Conservation (phyloP, 352 stramenopile genomes). For the Phytopythium ostracodes region DNA sequence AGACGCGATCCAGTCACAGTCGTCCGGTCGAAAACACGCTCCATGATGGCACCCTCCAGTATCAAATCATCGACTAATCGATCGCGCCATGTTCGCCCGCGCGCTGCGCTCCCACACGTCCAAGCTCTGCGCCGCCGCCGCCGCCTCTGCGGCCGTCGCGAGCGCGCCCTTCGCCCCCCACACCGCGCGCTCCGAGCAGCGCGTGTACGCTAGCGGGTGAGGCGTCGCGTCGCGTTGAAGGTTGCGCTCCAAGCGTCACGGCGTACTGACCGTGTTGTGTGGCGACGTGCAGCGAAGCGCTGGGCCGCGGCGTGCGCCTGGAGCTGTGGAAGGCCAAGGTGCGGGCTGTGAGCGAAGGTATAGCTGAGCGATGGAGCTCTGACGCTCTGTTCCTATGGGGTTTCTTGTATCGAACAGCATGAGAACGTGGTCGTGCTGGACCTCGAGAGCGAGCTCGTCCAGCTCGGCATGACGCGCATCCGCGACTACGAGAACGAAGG, state of each 20-base stretch:
- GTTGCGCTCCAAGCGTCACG: no score
- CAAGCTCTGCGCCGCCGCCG: constrained; percentile 28
- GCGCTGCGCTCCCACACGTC: constrained; percentile 22
- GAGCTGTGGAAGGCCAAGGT: constrained; percentile 88
- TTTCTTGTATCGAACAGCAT: constrained; percentile 31
- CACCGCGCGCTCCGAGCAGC: constrained; percentile 38
- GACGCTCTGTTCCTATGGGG: no score
- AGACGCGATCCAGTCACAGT: not conserved
- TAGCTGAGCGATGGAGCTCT: not conserved
- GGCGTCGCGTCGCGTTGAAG: not conserved
- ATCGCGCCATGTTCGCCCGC: constrained; percentile 36
- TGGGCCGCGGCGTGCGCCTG: constrained; percentile 73
- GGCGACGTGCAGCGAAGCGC: constrained; percentile 45
- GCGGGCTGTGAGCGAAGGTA: not conserved
- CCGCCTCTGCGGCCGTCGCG: constrained; percentile 10
- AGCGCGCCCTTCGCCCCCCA: constrained; percentile 30
- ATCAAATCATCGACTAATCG: not conserved
- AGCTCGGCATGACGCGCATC: constrained; percentile 77
- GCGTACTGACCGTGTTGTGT: constrained; percentile 1
- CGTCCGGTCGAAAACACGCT: not conserved
- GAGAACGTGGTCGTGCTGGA: constrained; percentile 85
- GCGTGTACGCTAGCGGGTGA: constrained; percentile 70
- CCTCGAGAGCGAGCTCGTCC: constrained; percentile 81
- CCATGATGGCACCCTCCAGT: no score
- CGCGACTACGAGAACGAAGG: constrained; percentile 71